These are phyloP conservation scores for Vitis hybrid DNA, from an alignment of 177 flowering plant species.

Conservation along the genomic window DNA sequence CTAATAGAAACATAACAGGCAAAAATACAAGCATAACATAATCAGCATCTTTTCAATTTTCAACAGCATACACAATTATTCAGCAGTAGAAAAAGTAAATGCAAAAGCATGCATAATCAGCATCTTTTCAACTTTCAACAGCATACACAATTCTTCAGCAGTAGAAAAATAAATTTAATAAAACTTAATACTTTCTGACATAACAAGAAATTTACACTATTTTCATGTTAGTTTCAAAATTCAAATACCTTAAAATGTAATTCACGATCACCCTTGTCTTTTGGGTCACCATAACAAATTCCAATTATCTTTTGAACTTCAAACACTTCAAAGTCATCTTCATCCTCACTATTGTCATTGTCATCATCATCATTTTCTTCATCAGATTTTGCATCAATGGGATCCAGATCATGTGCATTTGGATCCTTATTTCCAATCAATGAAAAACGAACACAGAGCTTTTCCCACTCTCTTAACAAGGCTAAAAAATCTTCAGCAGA, in stretches of 20 bases:
- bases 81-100: neutral
- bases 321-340: slow-evolving; percentile 34
- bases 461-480: slow-evolving; percentile 69
- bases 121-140: no score
- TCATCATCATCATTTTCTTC: slow-evolving; percentile 18
- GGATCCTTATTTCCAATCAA: slow-evolving; percentile 19
- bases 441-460: slow-evolving; percentile 46
- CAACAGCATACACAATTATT: no score
- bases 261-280: slow-evolving; percentile 27
- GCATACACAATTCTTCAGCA: no score
- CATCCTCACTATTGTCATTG: slow-evolving; percentile 1
- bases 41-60: no score
- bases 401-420: neutral
- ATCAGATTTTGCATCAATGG: slow-evolving; percentile 8
- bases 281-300: slow-evolving; percentile 73
- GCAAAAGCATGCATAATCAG: neutral
- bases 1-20: no score
- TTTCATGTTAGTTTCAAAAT: neutral
- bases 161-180: no score
- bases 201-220: neutral
- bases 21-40: no score
- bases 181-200: no score
- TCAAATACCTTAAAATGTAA: slow-evolving; percentile 62
- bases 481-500: slow-evolving; percentile 58
- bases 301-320: slow-evolving; percentile 64